Evolutionary conservation across 1,284 basidiomycete species (phyloP).

Genomic region (Rhodotorula sp.): DNA sequence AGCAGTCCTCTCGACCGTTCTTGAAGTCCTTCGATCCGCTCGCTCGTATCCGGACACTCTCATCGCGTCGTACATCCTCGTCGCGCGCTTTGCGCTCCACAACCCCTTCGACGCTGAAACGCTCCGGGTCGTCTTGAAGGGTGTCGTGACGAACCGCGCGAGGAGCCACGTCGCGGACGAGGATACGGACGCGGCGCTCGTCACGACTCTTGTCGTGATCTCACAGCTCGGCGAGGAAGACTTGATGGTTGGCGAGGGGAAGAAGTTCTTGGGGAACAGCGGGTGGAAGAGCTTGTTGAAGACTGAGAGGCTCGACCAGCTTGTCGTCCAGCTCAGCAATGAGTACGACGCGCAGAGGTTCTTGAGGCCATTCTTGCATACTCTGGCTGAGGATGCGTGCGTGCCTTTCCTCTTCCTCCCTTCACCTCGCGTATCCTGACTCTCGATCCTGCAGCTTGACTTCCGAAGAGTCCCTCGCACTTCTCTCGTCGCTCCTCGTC

Average conservation of each 20-base stretch:
- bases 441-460: conserved; percentile 4
- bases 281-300: conserved; percentile 37
- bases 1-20: conserved; percentile 48
- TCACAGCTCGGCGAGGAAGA: conserved; percentile 33
- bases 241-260: conserved; percentile 25
- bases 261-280: conserved; percentile 36
- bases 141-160: conserved; percentile 54
- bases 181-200: conserved; percentile 52
- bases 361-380: conserved; percentile 37
- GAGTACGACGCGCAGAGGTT: conserved; percentile 38
- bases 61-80: conserved; percentile 64
- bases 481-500: conserved; percentile 26
- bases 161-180: conserved; percentile 51
- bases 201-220: conserved; percentile 61
- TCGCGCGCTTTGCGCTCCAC: conserved; percentile 65
- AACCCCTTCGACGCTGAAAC: conserved; percentile 59
- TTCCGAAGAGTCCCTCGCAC: conserved; percentile 14
- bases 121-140: conserved; percentile 58
- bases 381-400: conserved; percentile 31
- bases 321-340: conserved; percentile 33
- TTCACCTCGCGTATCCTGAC: too few species aligned
- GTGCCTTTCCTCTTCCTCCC: background rate
- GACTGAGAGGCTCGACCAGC: conserved; percentile 32
- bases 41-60: conserved; percentile 34
- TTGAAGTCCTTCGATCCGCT: conserved; percentile 38